Base-by-base conservation (phyloP, 83 land plant species). In the Thuja plicata region DNA sequence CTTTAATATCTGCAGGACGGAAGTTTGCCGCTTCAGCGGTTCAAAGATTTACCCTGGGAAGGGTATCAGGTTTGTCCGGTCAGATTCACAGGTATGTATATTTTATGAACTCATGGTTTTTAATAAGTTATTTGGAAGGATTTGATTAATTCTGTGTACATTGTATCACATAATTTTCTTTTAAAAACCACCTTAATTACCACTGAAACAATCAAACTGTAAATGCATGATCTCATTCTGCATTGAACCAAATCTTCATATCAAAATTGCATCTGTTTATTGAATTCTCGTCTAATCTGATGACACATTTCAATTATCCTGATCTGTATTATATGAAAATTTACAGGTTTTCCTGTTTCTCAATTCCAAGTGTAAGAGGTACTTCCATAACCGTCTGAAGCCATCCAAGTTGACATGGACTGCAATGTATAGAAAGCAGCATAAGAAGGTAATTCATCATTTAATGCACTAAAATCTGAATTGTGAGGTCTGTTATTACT, bases 401-500 rank as follows among this genome's bases (percentile, higher is more conserved):
- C 96, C 97, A 46, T 89, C 96, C 9, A 96, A 96, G 92, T 94
- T 96, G 38, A 93, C 96, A 1, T 95, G 97, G 97, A 96, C 97
- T 43, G 95, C 96, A 1, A 89, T 95, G 86, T 94, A 94, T 91
- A 80, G 97, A 48, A 96, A 94, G 90, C 96, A 94, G 79, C 95
- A 95, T 89, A 96, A 96, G 95, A 96, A 96, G 95, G 97, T 93
- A 86, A 60, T 41, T 60, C 2, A 52, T 17, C 30, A 79, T 46
- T 43, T 50, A 34, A 46, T 32, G 40, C 1, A 2, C n/a, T n/a
- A 35, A n/a, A 24, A 5, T 30, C 17, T 60, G 24, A 50, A 30
- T 78, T 45, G 2, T 35, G 17, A 17, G 10, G 32, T 79, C 81
- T 45, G 57, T 48, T 48, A 78, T 46, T n/a, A 12, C 5, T 40